These are phyloP conservation scores for Neurospora pannonica DNA, from an alignment of 495 filamentous ascomycete genomes.

Conservation along the genomic window DNA sequence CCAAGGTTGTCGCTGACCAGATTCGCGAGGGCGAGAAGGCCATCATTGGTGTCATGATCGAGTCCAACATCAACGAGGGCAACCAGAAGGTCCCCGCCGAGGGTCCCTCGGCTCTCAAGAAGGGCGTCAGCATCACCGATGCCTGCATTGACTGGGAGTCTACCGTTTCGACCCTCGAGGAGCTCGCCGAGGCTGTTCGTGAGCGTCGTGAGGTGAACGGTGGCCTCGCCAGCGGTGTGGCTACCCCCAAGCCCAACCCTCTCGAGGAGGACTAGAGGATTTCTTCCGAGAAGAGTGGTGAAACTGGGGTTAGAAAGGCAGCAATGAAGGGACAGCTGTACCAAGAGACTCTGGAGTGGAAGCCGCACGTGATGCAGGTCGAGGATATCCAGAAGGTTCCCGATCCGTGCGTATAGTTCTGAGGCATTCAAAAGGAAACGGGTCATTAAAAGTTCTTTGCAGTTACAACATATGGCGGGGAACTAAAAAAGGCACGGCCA, in stretches of 20 bases:
- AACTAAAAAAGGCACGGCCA: neutral
- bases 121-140: conserved; percentile 94
- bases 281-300: neutral
- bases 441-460: neutral
- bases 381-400: neutral
- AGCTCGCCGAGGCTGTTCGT: conserved; percentile 76
- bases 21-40: conserved; percentile 75
- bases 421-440: neutral
- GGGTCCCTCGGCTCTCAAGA: conserved; percentile 68
- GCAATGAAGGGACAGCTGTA: neutral
- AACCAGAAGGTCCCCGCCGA: conserved; percentile 87
- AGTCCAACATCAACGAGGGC: conserved; percentile 94
- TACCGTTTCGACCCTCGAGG: conserved; percentile 76
- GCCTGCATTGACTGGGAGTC: conserved; percentile 93
- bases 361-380: neutral
- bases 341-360: neutral
- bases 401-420: neutral
- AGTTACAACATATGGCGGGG: neutral
- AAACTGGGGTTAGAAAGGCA: neutral
- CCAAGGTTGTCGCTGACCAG: conserved; percentile 72
- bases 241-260: conserved; percentile 21
- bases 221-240: conserved; percentile 15
- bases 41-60: conserved; percentile 97
- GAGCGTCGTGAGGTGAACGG: conserved; percentile 50
- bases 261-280: conserved; percentile 35